Percentiles rank a stretch among this genome's conserved stretches.
phyloP scores from a whole-genome alignment of 805 yeast species.

The Yueomyces sp. region DNA sequence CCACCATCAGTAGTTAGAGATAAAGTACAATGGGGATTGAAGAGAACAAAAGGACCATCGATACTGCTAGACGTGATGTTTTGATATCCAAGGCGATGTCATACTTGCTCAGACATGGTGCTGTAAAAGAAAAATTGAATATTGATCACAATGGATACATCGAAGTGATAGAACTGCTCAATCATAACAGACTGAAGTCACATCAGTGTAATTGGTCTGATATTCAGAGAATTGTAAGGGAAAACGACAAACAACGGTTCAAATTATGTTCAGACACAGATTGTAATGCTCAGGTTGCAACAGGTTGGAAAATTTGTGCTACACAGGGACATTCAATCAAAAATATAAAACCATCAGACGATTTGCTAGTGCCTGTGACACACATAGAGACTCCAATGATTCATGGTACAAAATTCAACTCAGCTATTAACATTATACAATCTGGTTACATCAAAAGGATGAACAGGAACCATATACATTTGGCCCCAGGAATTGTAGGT shows the following conservation, averaged over 20 bases:
- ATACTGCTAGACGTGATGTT: slow-evolving; percentile 29
- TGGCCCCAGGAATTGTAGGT: slow-evolving; percentile 48
- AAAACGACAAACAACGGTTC: slow-evolving; percentile 63
- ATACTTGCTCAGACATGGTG: slow-evolving; percentile 77
- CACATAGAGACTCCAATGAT: slow-evolving; percentile 30
- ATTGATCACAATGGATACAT: slow-evolving; percentile 64
- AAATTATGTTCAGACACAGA: slow-evolving; percentile 24
- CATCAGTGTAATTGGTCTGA: slow-evolving; percentile 43
- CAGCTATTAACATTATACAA: slow-evolving; percentile 34
- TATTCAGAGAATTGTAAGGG: slow-evolving; percentile 43
- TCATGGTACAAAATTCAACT: slow-evolving; percentile 63
- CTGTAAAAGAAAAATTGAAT: slow-evolving; percentile 46
- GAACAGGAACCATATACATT: slow-evolving; percentile 77
- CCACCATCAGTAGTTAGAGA: too few relatives aligned
- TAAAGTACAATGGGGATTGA: neutral
- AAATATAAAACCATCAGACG: slow-evolving; percentile 27
- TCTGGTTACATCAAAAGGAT: slow-evolving; percentile 50
- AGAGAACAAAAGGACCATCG: neutral
- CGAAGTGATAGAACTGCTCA: slow-evolving; percentile 36
- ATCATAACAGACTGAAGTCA: slow-evolving; percentile 45
- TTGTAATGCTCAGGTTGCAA: slow-evolving; percentile 11
- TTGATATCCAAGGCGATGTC: slow-evolving; percentile 63
- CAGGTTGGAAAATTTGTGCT: slow-evolving; percentile 49
- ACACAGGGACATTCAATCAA: slow-evolving; percentile 81
- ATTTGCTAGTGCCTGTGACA: slow-evolving; percentile 29